Evolutionary conservation across 371 early-diverging fungal species (phyloP).

Genomic region (Mortierella sp.): DNA sequence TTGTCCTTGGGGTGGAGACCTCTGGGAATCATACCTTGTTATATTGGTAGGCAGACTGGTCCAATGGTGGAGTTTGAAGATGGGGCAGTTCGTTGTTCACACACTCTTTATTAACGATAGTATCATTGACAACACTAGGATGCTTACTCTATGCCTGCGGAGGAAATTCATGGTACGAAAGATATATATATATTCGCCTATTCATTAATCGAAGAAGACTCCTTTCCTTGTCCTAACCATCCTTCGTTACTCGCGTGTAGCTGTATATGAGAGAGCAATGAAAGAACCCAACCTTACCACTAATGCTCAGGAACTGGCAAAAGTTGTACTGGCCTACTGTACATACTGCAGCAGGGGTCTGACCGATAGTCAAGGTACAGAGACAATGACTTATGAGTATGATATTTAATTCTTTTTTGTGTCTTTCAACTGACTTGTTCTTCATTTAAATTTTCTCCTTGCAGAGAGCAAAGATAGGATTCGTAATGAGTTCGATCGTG

Average conservation of each 20-base stretch:
- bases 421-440: too few relatives aligned
- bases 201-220: neutral
- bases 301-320: constrained; percentile 31
- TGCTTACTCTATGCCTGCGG: constrained; percentile 14
- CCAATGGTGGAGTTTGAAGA: neutral
- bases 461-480: too few relatives aligned
- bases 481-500: too few relatives aligned
- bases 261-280: constrained; percentile 19
- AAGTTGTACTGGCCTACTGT: constrained; percentile 24
- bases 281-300: constrained; percentile 12
- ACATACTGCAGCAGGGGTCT: constrained; percentile 4
- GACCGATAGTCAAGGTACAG: too few relatives aligned
- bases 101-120: neutral
- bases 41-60: constrained; percentile 15
- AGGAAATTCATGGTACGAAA: constrained; percentile 20
- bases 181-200: too few relatives aligned
- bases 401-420: too few relatives aligned
- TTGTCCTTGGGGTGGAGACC: constrained; percentile 48
- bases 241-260: neutral
- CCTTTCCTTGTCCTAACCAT: neutral
- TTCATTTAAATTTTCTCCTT: too few relatives aligned
- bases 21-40: constrained; percentile 35
- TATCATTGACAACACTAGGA: constrained; percentile 15
- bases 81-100: neutral
- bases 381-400: too few relatives aligned